These are phyloP conservation scores for Parachlorella kessleri DNA, from an alignment of 139 green algal genomes.

Conservation along the genomic window DNA sequence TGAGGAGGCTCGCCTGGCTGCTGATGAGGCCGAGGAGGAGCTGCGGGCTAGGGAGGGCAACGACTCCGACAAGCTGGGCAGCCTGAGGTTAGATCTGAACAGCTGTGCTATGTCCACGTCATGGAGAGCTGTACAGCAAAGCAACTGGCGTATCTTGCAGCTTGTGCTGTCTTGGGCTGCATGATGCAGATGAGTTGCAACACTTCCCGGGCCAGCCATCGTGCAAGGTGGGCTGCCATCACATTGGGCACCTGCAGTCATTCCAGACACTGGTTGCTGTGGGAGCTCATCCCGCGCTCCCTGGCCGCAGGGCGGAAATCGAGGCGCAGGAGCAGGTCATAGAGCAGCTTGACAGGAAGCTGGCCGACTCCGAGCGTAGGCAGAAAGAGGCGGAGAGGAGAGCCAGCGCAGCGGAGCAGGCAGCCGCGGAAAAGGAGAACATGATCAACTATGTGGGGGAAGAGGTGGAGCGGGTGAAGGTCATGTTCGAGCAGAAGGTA, in stretches of 20 bases:
- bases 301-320: slow-evolving; percentile 39
- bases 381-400: slow-evolving; percentile 15
- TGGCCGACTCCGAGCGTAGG: slow-evolving; percentile 19
- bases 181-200: too few relatives aligned
- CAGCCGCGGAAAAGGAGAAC: slow-evolving; percentile 40
- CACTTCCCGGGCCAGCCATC: too few relatives aligned
- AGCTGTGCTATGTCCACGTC: too few relatives aligned
- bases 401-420: slow-evolving; percentile 6
- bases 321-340: slow-evolving; percentile 37
- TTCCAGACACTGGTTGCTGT: too few relatives aligned
- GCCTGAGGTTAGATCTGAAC: not conserved
- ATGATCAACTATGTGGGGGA: slow-evolving; percentile 47
- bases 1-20: slow-evolving; percentile 45
- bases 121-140: not conserved
- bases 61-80: slow-evolving; percentile 26
- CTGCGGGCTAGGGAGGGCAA: slow-evolving; percentile 26
- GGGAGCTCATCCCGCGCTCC: too few relatives aligned
- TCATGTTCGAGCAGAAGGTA: slow-evolving; percentile 51
- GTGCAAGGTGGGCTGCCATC: too few relatives aligned
- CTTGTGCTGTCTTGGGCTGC: too few relatives aligned
- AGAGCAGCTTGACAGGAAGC: slow-evolving; percentile 27
- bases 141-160: too few relatives aligned
- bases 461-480: slow-evolving; percentile 57
- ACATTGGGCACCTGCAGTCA: too few relatives aligned
- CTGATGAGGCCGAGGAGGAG: slow-evolving; percentile 49